Base-by-base conservation (phyloP, 306 rosid genomes). In the Cicer judaicum region DNA sequence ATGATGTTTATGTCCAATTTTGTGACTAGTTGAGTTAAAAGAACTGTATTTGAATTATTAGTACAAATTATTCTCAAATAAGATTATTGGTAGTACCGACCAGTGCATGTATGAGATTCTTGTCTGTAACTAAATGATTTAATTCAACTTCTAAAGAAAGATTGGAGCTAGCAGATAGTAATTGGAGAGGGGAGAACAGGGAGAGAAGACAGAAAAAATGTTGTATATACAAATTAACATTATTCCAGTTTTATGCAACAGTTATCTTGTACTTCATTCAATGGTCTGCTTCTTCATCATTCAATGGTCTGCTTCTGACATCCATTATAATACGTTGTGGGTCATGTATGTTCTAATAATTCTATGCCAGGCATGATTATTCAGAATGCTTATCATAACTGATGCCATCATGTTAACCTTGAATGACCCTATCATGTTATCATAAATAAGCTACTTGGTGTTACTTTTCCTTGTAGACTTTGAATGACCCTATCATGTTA, bases 241-340 rank as follows among this genome's bases (percentile, higher is more conserved):
- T 43, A 69, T 79, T 72, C 9, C 41, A 79, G 41, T 76, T 50
- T 72, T 19, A 71, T 75, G 47, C 50, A 24, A 43, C 79, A 13
- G 69, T 46, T 24, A 79, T 48, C 42, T 15, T 68, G 55, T 53
- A 52, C 21, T 43, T 82, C 55, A 72, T 60, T 43, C 39, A 48
- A 38, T 39, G 53, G 59, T 80, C 67, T 77, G 57, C 49, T 55
- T 41, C 53, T 52, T n/a, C n/a, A n/a, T 82, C 55, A 72, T 60
- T 43, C 39, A 48, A 38, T 39, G 53, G 59, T 80, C 67, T 77
- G 57, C 49, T 55, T 41, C 53, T 52, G 67, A 50, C 80, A 73
- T 80, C 74, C 34, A 46, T 47, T 80, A 80, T 63, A 46, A 80
- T 72, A 46, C 65, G 49, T 21, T 46, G 77, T 62, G 59, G 66